Evolutionary conservation across 495 filamentous ascomycete species (phyloP), one percentile per base, ranked within the genome.

Genomic region (Alectoria sarmentosa): DNA sequence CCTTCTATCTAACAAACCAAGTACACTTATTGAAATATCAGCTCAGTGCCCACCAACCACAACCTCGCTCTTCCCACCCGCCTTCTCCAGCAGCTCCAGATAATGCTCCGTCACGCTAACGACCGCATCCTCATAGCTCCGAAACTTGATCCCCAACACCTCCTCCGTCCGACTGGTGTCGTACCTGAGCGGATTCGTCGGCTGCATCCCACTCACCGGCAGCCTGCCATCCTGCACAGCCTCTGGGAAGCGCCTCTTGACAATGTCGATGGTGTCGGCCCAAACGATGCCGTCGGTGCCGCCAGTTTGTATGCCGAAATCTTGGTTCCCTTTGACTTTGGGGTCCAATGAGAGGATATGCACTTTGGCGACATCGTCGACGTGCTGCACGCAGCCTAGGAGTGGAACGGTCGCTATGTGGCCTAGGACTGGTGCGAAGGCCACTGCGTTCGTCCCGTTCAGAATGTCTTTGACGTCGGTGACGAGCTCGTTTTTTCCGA

Each of bases 91-190:
- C 41, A 66, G 58, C 58, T 68, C 65, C 37, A 71, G 58, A 39
- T 68, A 68, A 32, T 78, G 76, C 39, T 66, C 69, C 17, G 76
- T 71, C 4, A 75, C 69, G 66, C 73, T 76, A 34, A 73, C 73
- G 13, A 83, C 75, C 62, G 78, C 76, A 65, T 80, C 76, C 66
- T 78, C 78, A 66, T 76, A 80, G 41, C 73, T 71, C 32, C 65
- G 58, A 58, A 79, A 76, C 54, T 75, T 74, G 66, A 79, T 74
- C 1, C 76, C 77, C 65, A 82, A 76, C 3, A 72, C 69, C 48
- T 73, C 70, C 61, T 79, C 74, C 11, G 79, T 80, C 44, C 73
- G 55, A 46, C 70, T 78, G 26, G 76, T 67, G 69, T 82, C 77
- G 44, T 79, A 66, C 9, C 67, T 70, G 5, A 79, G 67, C 7